Conservation (phyloP, 768 basidiomycete species). For the Paxillus involutus region DNA sequence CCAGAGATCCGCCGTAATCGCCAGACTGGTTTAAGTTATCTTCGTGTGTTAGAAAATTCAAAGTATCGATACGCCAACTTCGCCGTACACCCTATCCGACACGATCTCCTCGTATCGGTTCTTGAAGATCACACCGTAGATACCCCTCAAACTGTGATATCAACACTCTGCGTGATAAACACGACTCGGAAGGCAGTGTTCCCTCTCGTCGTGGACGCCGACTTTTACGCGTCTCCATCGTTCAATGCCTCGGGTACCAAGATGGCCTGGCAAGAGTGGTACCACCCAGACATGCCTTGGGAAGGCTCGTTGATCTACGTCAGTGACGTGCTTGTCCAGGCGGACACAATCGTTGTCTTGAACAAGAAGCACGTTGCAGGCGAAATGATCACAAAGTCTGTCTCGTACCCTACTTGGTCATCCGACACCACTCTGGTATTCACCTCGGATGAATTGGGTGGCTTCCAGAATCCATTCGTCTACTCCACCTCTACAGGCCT, state of each 20-base stretch:
- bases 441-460: conserved; percentile 57
- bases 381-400: conserved; percentile 46
- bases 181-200: conserved; percentile 41
- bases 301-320: conserved; percentile 57
- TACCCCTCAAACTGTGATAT: conserved; percentile 39
- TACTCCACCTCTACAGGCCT: conserved; percentile 39
- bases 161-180: conserved; percentile 57
- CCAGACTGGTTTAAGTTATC: neutral
- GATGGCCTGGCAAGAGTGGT: conserved; percentile 68
- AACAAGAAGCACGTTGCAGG: conserved; percentile 51
- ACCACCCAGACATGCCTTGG: conserved; percentile 74
- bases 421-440: conserved; percentile 57
- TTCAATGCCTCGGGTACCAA: conserved; percentile 61
- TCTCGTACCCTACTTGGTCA: conserved; percentile 61
- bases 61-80: conserved; percentile 64
- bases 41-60: conserved; percentile 9
- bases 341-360: conserved; percentile 32
- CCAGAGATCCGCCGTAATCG: neutral
- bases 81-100: conserved; percentile 50
- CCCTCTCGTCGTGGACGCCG: conserved; percentile 54
- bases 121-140: conserved; percentile 69
- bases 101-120: conserved; percentile 57
- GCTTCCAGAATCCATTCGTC: conserved; percentile 68
- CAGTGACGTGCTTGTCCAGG: conserved; percentile 41
- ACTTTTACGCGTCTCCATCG: conserved; percentile 66